Conservation (phyloP, 169 alveolate species). For the Plasmodium fragile region DNA sequence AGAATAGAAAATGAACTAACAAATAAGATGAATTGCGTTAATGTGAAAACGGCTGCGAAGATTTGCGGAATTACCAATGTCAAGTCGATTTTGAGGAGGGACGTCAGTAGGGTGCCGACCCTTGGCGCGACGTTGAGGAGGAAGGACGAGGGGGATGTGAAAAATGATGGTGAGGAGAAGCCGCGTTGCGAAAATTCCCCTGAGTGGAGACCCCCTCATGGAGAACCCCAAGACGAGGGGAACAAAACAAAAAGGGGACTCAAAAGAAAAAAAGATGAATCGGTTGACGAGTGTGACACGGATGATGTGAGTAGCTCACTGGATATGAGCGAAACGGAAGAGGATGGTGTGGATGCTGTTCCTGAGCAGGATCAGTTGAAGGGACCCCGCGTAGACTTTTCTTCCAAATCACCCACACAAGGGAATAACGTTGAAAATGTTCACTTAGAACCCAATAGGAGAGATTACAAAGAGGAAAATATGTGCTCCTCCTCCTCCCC, state of each 20-base stretch:
- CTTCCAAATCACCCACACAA: neutral
- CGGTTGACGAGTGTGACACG: neutral
- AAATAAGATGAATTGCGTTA: neutral
- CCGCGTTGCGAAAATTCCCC: neutral
- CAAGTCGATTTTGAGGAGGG: neutral
- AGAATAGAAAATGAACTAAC: neutral
- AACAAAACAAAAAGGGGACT: conserved; percentile 1
- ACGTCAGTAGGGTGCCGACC: neutral
- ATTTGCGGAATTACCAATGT: neutral
- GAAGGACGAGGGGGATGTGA: neutral
- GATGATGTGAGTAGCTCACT: neutral
- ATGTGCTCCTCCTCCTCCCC: neutral
- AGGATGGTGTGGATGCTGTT: neutral
- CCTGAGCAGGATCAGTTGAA: neutral
- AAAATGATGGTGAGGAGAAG: neutral
- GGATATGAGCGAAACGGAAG: neutral
- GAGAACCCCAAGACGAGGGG: neutral
- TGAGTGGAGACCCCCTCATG: neutral
- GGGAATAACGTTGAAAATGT: neutral
- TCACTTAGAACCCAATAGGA: neutral
- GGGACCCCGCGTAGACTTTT: neutral
- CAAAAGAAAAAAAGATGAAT: neutral
- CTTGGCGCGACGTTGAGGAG: neutral
- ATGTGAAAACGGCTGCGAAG: neutral
- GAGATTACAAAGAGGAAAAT: neutral